phyloP scores from a whole-genome alignment of 768 basidiomycete species.

The Pholiota conissans region DNA sequence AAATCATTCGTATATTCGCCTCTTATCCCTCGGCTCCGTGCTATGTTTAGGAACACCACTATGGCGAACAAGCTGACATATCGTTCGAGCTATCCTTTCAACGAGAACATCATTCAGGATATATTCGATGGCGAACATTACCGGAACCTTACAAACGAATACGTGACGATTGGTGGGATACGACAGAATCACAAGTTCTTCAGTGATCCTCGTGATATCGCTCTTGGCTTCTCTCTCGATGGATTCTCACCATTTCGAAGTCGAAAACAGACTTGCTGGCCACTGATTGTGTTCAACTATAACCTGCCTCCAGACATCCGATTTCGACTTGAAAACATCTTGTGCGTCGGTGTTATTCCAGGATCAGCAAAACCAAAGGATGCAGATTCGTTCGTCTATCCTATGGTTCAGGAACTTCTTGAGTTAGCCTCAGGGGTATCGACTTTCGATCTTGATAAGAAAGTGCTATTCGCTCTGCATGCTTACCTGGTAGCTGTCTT shows the following conservation, averaged over 20 bases:
- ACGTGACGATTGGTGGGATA: constrained; percentile 23
- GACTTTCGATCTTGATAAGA: neutral
- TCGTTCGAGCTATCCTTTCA: constrained; percentile 19
- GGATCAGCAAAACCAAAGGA: constrained; percentile 26
- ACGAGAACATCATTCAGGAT: constrained; percentile 25
- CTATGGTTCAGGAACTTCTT: neutral
- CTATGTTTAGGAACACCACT: constrained; percentile 16
- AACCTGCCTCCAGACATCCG: constrained; percentile 35
- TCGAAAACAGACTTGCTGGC: constrained; percentile 33
- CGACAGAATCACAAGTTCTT: constrained; percentile 31
- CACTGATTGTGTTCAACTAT: too few species aligned
- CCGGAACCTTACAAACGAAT: constrained; percentile 13
- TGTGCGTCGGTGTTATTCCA: constrained; percentile 36
- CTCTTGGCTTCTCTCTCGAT: constrained; percentile 40
- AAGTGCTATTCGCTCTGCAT: constrained; percentile 12
- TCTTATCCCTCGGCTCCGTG: constrained; percentile 21
- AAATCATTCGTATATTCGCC: constrained; percentile 36
- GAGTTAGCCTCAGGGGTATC: neutral
- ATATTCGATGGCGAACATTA: constrained; percentile 36
- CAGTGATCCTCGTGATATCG: constrained; percentile 34
- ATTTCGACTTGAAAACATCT: constrained; percentile 26
- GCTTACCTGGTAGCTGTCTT: constrained; percentile 21
- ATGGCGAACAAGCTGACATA: constrained; percentile 20
- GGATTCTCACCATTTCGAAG: constrained; percentile 38
- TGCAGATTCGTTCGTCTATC: constrained; percentile 10